Conservation (phyloP, 495 filamentous ascomycete species). For the Pyrenopolyporus hunteri region DNA sequence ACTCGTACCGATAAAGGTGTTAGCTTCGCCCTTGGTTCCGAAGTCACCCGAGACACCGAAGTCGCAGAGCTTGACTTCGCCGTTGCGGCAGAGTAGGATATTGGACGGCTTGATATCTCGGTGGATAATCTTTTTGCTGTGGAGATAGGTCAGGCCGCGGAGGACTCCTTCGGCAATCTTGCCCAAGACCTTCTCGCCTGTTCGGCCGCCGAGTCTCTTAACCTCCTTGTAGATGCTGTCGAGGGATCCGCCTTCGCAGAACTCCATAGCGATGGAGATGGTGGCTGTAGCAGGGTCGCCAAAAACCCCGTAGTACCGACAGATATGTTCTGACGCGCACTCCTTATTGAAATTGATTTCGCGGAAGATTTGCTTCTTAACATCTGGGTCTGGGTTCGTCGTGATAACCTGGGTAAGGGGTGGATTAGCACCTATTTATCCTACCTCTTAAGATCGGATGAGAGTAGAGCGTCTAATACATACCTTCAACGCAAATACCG, state of each 20-base stretch:
- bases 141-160: slow-evolving; percentile 93
- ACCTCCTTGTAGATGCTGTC: slow-evolving; percentile 97
- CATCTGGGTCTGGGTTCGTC: slow-evolving; percentile 94
- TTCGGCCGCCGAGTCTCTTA: slow-evolving; percentile 90
- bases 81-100: slow-evolving; percentile 89
- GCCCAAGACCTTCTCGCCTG: slow-evolving; percentile 96
- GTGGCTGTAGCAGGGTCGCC: slow-evolving; percentile 91
- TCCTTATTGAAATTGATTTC: slow-evolving; percentile 98
- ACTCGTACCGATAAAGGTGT: slow-evolving; percentile 97
- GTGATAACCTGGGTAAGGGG: slow-evolving; percentile 87
- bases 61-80: slow-evolving; percentile 96
- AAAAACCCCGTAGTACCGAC: slow-evolving; percentile 95
- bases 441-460: neutral
- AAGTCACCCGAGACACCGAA: slow-evolving; percentile 98
- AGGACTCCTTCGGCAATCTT: slow-evolving; percentile 97
- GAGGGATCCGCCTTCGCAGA: slow-evolving; percentile 94
- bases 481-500: slow-evolving; percentile 96
- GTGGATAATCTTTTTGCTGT: slow-evolving; percentile 95
- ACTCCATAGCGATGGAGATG: slow-evolving; percentile 98
- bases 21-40: slow-evolving; percentile 96
- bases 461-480: slow-evolving; percentile 26
- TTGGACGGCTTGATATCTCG: slow-evolving; percentile 99
- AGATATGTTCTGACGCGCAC: slow-evolving; percentile 92
- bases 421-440: slow-evolving; percentile 34
- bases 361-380: slow-evolving; percentile 96